Base-by-base conservation (phyloP, 371 early-diverging fungal genomes). In the Homolaphlyctis polyrhiza region DNA sequence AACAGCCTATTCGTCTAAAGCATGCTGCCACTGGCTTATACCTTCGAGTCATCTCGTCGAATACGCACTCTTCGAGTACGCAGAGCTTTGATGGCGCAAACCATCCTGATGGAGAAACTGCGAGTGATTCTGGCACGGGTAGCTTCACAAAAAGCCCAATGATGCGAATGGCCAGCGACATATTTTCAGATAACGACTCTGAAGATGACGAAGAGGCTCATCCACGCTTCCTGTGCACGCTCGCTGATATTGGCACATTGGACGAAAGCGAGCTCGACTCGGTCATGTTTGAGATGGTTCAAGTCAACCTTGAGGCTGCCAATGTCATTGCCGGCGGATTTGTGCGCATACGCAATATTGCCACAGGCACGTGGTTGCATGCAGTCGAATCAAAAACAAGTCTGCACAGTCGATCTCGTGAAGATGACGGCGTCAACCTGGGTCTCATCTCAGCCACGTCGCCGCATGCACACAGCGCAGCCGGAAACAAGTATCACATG, bases 291-390 rank as follows among this genome's bases (percentile, higher is more conserved):
- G 72, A 73, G 45, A 63, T 76, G 35, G 61, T 35, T 1, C 71
- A 69, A 0, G 77, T 76, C 54, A 79, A 76, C 45, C 60, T 72
- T 18, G 71, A 72, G 60, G 25, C 39, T 57, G 0, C 58, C 67
- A 58, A 64, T 5, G 65, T 80, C 0, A 66, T 70, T 1, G 69
- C 66, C 45, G 82, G 81, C 1, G 66, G 73, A 0, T 80, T 74
- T 62, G 63, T 76, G 11, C 69, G 82, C 23, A 73, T 85, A 35
- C 75, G 78, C 30, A 82, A 85, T 64, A 59, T 74, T 0, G 14
- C 67, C 5, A 81, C 80, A 8, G 72, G 73, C n/a, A 69, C 79
- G n/a, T 85, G 85, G 85, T 63, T 85, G 51, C 80, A 81, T 66
- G 74, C 76, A 45, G 74, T 76, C 47, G 47, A 47, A 25, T 47